Conservation (phyloP, 768 basidiomycete species). For the Pisolithus microcarpus region DNA sequence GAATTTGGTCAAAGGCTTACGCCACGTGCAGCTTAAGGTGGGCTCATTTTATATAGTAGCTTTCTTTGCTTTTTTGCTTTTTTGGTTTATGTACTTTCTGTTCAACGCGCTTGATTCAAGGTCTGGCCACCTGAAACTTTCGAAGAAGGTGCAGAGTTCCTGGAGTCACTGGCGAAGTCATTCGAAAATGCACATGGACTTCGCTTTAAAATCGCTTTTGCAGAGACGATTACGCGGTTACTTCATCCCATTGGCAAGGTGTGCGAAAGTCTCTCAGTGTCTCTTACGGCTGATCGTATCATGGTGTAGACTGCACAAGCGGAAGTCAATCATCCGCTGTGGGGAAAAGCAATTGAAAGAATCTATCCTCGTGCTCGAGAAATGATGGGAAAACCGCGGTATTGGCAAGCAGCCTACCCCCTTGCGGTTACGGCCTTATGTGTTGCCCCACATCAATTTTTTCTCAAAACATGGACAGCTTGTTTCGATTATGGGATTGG, state of each 20-base stretch:
- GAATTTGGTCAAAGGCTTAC: constrained; percentile 74
- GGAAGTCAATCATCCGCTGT: constrained; percentile 91
- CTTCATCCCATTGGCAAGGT: constrained; percentile 89
- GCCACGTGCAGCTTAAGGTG: constrained; percentile 78
- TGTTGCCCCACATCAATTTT: constrained; percentile 79
- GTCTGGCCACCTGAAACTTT: constrained; percentile 93
- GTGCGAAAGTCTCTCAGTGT: constrained; percentile 2
- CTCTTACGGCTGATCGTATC: neutral
- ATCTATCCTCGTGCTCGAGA: constrained; percentile 78
- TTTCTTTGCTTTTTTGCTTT: neutral
- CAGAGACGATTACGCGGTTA: constrained; percentile 68
- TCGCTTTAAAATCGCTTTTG: constrained; percentile 76
- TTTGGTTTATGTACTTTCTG: neutral
- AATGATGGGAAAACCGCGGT: constrained; percentile 82
- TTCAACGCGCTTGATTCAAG: constrained; percentile 29
- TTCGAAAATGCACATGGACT: constrained; percentile 81
- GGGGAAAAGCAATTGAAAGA: constrained; percentile 85
- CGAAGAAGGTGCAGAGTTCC: constrained; percentile 88
- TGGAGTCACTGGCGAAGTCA: constrained; percentile 75
- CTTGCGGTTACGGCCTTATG: constrained; percentile 78
- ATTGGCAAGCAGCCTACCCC: constrained; percentile 85
- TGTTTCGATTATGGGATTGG: constrained; percentile 67
- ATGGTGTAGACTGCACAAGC: constrained; percentile 75
- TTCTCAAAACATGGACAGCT: constrained; percentile 71
- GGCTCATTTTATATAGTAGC: constrained; percentile 3